These are phyloP conservation scores for Eutypa lata DNA, from an alignment of 2,329 filamentous ascomycete species.

Conservation along the genomic window DNA sequence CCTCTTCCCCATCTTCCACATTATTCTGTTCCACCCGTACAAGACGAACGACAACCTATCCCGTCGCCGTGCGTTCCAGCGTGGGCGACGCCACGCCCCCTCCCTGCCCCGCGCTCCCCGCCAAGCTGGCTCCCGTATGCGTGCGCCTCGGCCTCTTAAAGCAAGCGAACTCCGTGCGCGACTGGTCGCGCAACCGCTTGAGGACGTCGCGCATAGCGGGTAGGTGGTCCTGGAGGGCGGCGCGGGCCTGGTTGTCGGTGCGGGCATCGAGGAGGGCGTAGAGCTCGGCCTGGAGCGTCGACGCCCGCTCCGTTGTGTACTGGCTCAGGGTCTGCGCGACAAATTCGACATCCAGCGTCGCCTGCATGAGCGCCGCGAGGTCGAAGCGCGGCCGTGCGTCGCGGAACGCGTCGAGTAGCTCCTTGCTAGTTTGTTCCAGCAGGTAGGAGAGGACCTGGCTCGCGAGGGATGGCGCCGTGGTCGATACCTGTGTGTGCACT, in stretches of 20 bases:
- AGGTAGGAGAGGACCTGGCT: constrained; percentile 80
- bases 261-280: constrained; percentile 87
- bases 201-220: constrained; percentile 84
- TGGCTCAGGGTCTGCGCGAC: constrained; percentile 88
- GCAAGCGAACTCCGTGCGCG: constrained; percentile 83
- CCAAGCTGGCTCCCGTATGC: constrained; percentile 5
- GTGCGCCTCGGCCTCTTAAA: constrained; percentile 52
- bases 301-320: constrained; percentile 81
- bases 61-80: constrained; percentile 26
- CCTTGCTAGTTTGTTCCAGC: constrained; percentile 74
- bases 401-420: constrained; percentile 78
- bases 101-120: background rate
- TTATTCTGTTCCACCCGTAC: background rate
- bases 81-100: background rate
- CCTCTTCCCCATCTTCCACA: background rate
- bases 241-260: constrained; percentile 83
- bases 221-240: constrained; percentile 78
- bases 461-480: constrained; percentile 73
- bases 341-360: constrained; percentile 95
- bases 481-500: constrained; percentile 85
- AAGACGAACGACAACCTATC: constrained; percentile 20
- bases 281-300: constrained; percentile 80
- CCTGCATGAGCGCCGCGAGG: constrained; percentile 86
- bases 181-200: constrained; percentile 78
- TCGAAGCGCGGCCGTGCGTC: constrained; percentile 59